Evolutionary conservation across 2,329 filamentous ascomycete species (phyloP).

Genomic region (Ciborinia camelliae): DNA sequence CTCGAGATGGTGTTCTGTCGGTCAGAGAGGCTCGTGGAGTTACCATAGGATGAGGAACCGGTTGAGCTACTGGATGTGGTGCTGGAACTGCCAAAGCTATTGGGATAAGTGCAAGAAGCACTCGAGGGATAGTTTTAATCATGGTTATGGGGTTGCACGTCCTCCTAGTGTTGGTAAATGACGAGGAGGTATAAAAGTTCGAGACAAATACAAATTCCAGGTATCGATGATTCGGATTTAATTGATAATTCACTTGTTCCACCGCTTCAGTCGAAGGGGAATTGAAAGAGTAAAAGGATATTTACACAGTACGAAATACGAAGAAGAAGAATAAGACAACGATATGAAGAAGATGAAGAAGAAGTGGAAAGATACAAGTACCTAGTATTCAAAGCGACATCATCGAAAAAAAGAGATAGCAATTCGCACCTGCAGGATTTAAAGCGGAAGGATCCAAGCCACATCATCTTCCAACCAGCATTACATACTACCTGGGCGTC

Average conservation of each 20-base stretch:
- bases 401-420: not conserved
- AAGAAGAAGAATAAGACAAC: not conserved
- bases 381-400: not conserved
- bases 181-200: too few species aligned
- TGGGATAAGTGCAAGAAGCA: conserved; percentile 28
- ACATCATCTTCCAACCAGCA: not conserved
- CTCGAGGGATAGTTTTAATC: conserved; percentile 14
- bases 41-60: conserved; percentile 44
- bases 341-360: not conserved
- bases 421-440: not conserved
- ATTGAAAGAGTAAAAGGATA: not conserved
- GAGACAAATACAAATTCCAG: not conserved
- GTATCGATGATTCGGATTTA: not conserved
- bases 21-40: conserved; percentile 46
- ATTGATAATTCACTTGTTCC: not conserved
- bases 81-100: conserved; percentile 30
- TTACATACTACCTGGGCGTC: too few species aligned
- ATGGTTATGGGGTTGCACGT: not conserved
- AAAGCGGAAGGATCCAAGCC: not conserved
- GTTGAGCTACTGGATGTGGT: conserved; percentile 29
- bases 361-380: not conserved
- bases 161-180: not conserved
- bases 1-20: conserved; percentile 40
- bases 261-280: not conserved
- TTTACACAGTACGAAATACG: not conserved